These are phyloP conservation scores for Carnegiea gigantea DNA, from an alignment of 179 eudicot genomes.

Conservation along the genomic window DNA sequence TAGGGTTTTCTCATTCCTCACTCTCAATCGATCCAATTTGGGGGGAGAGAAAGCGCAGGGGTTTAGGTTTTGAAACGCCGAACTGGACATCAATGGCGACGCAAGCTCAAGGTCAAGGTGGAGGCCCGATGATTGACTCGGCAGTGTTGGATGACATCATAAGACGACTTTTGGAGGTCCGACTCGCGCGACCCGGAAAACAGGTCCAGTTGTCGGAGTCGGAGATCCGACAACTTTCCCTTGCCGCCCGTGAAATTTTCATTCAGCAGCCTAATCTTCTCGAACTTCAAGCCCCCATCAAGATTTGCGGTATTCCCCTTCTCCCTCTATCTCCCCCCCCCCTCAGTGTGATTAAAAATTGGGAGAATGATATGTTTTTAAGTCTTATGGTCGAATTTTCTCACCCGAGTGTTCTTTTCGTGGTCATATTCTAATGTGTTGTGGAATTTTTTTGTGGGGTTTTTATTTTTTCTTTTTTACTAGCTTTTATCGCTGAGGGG, in stretches of 20 bases:
- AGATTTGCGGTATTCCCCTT: conserved; percentile 64
- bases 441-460: neutral
- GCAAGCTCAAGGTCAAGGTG: neutral
- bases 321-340: too few relatives aligned
- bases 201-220: conserved; percentile 74
- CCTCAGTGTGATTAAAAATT: neutral
- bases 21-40: neutral
- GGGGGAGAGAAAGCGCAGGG: neutral
- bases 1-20: neutral
- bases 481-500: neutral
- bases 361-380: neutral
- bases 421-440: too few relatives aligned
- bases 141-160: conserved; percentile 72
- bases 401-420: too few relatives aligned
- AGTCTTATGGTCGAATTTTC: neutral
- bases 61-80: neutral
- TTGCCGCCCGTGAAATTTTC: conserved; percentile 76
- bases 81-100: conserved; percentile 10
- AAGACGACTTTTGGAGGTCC: conserved; percentile 67
- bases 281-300: conserved; percentile 84
- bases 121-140: conserved; percentile 44
- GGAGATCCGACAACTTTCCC: conserved; percentile 87
- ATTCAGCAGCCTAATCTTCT: conserved; percentile 79
- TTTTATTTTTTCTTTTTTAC: neutral
- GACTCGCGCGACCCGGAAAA: conserved; percentile 77